Percentiles rank a stretch among this genome's conserved stretches.
These are phyloP conservation scores for Alternaria atra DNA, from an alignment of 2,329 filamentous ascomycete genomes.

Conservation along the genomic window DNA sequence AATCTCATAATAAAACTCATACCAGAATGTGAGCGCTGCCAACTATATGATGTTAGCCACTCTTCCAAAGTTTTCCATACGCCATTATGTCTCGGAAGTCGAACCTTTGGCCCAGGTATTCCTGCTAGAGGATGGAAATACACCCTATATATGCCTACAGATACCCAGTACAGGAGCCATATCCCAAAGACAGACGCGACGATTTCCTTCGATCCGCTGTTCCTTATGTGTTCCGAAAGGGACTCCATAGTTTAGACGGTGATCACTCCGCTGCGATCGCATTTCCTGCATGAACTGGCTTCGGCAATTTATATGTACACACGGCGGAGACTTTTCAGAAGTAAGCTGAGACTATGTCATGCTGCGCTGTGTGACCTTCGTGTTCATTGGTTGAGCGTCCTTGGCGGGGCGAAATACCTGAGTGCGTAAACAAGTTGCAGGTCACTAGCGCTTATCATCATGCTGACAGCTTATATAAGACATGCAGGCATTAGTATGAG, in stretches of 20 bases:
- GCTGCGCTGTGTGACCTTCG: neutral
- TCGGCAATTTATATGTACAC: no score
- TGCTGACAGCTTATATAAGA: no score
- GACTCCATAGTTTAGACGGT: no score
- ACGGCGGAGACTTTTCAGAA: neutral
- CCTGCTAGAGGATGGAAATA: neutral
- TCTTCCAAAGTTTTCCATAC: no score
- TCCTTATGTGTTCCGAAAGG: no score
- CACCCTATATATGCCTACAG: neutral
- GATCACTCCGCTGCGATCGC: no score
- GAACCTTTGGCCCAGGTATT: neutral
- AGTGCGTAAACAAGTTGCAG: neutral
- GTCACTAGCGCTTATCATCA: no score
- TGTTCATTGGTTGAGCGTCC: neutral
- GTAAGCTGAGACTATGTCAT: neutral
- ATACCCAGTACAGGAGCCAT: neutral
- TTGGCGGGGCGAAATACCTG: neutral
- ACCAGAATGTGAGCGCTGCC: conserved; percentile 20
- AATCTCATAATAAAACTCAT: conserved; percentile 45
- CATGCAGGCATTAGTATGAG: no score
- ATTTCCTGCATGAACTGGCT: no score
- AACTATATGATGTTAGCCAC: neutral
- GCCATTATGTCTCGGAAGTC: neutral
- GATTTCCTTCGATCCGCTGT: no score
- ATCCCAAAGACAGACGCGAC: neutral